phyloP scores from a whole-genome alignment of 176 grass and related monocot species.

The Leersia perrieri region DNA sequence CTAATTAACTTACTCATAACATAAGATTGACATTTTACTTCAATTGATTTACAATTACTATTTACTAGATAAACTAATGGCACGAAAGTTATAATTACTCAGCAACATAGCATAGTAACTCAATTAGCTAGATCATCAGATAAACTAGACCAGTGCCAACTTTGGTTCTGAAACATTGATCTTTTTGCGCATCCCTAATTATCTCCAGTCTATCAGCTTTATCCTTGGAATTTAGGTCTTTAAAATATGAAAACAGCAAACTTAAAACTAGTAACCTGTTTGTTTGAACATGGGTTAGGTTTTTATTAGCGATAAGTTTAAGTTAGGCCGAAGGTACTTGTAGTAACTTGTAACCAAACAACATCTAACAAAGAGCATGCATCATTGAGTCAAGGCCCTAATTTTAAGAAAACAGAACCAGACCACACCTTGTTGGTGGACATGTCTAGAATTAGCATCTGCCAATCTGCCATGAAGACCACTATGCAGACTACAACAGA shows the following conservation, averaged over 20 bases:
- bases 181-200: neutral
- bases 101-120: neutral
- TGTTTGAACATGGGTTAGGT: neutral
- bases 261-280: neutral
- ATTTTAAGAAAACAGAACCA: neutral
- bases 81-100: neutral
- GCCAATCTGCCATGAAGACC: neutral
- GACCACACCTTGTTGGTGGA: neutral
- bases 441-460: conserved; percentile 25
- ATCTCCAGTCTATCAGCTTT: too few relatives aligned
- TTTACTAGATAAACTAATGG: neutral
- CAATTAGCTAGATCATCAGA: neutral
- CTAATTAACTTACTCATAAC: neutral
- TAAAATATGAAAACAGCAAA: neutral
- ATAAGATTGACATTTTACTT: neutral
- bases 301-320: neutral
- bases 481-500: neutral
- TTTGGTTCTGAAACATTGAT: too few relatives aligned
- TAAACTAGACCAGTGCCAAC: neutral
- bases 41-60: neutral
- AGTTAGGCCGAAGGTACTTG: neutral
- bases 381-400: neutral
- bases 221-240: neutral
- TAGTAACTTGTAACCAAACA: neutral
- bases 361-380: neutral